Percentiles rank a stretch among this genome's conserved stretches.
Evolutionary conservation across 140 eudicot genomes (phyloP).

Genomic region (Flaveria floridana): DNA sequence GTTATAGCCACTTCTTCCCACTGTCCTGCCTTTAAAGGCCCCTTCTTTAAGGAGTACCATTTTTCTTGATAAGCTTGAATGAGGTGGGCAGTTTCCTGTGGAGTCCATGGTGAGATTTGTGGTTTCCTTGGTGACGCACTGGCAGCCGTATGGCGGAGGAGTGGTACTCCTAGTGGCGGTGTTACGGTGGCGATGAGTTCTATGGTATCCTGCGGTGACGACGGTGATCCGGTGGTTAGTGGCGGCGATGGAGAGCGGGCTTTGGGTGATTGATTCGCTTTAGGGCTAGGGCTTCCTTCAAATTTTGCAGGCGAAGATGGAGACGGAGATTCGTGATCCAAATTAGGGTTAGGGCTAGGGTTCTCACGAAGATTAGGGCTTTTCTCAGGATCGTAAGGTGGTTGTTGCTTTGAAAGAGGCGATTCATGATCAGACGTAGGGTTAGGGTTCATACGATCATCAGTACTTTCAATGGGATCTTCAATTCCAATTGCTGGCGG

Average conservation of each 20-base stretch:
- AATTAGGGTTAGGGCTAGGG: constrained; percentile 27
- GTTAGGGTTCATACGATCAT: constrained; percentile 13
- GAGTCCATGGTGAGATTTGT: constrained; percentile 71
- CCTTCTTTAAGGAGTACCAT: constrained; percentile 88
- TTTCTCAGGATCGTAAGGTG: not conserved
- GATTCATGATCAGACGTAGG: constrained; percentile 24
- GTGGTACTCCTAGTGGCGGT: constrained; percentile 28
- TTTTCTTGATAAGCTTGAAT: constrained; percentile 86
- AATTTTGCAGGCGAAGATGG: constrained; percentile 27
- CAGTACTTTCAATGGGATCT: constrained; percentile 20
- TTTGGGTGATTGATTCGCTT: constrained; percentile 19
- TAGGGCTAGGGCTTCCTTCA: constrained; percentile 23
- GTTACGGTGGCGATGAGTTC: constrained; percentile 15
- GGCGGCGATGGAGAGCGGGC: constrained; percentile 28
- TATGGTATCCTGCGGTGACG: constrained; percentile 22
- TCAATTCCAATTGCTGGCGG: constrained; percentile 21
- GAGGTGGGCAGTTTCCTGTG: constrained; percentile 68
- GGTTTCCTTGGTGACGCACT: constrained; percentile 42
- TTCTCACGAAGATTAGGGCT: constrained; percentile 25
- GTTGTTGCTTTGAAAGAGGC: constrained; percentile 13
- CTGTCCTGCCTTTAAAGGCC: constrained; percentile 75
- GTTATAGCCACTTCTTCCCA: constrained; percentile 88
- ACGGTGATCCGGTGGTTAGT: constrained; percentile 26
- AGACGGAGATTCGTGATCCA: constrained; percentile 29
- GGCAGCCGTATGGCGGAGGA: constrained; percentile 18